Conservation (phyloP, 1,139 yeast species). For the Zygosaccharomyces pseudobailii region DNA sequence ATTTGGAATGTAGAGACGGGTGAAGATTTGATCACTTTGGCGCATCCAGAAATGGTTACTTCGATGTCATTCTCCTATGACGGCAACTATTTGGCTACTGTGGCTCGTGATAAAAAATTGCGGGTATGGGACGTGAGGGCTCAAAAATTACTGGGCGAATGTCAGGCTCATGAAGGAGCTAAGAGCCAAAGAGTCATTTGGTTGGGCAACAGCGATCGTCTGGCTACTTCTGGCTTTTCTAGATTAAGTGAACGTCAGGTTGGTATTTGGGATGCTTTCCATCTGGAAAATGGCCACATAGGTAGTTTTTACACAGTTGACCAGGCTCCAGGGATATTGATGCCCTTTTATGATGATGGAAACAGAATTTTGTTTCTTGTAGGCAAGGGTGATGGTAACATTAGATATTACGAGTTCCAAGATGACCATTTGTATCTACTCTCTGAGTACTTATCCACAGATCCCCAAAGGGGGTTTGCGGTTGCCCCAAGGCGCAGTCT, state of each 20-base stretch:
- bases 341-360: conserved; percentile 83
- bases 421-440: conserved; percentile 76
- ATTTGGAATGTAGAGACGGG: conserved; percentile 84
- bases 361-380: conserved; percentile 81
- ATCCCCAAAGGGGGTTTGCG: conserved; percentile 95
- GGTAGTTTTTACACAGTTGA: conserved; percentile 85
- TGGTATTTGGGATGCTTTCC: conserved; percentile 83
- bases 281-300: conserved; percentile 74
- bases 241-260: conserved; percentile 90
- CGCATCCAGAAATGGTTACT: conserved; percentile 85
- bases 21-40: conserved; percentile 63
- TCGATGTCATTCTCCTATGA: conserved; percentile 86
- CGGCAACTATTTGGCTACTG: conserved; percentile 81
- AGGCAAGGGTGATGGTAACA: conserved; percentile 98
- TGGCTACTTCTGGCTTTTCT: conserved; percentile 94
- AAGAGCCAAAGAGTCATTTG: conserved; percentile 83
- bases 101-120: conserved; percentile 85
- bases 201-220: conserved; percentile 81
- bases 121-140: conserved; percentile 87
- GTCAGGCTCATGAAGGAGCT: conserved; percentile 89
- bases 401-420: conserved; percentile 84
- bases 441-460: conserved; percentile 81
- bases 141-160: conserved; percentile 73
- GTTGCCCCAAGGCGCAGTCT: conserved; percentile 79
- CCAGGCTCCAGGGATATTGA: conserved; percentile 85